These are phyloP conservation scores for Cupressus sempervirens DNA, from an alignment of 75 land plant species.

Conservation along the genomic window DNA sequence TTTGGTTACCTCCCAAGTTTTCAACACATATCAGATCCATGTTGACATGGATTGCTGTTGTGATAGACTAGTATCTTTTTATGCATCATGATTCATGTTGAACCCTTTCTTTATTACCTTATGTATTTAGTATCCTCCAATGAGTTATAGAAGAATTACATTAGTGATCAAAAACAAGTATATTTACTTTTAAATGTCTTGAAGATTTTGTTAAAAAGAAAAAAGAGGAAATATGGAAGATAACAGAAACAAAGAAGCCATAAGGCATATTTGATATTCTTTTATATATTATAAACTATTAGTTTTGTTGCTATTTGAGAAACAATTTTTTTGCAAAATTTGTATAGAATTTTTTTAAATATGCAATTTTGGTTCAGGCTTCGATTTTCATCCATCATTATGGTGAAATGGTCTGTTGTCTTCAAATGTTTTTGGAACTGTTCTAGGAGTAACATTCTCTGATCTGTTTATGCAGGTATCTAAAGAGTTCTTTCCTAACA, in stretches of 20 bases:
- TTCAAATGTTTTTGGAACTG: not conserved
- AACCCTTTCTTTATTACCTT: no score
- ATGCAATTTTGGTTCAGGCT: not conserved
- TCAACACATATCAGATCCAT: no score
- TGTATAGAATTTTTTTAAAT: not conserved
- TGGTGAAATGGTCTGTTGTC: not conserved
- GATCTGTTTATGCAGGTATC: constrained; percentile 53
- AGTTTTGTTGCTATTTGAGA: not conserved
- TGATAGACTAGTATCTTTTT: no score
- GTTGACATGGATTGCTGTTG: no score
- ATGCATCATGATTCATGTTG: no score
- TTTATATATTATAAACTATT: not conserved
- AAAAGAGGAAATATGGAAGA: not conserved
- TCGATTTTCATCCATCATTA: no score
- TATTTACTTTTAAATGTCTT: not conserved
- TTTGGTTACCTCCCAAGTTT: no score
- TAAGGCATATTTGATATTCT: not conserved
- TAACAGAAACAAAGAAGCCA: not conserved
- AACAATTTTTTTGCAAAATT: not conserved
- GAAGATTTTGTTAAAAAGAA: not conserved
- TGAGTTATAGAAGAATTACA: not conserved
- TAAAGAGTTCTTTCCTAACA: constrained; percentile 78
- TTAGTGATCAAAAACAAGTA: not conserved
- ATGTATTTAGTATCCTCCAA: not conserved
- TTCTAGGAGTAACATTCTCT: not conserved